Evolutionary conservation across 2,329 filamentous ascomycete species (phyloP).

Genomic region (Xylariaceae sp.): DNA sequence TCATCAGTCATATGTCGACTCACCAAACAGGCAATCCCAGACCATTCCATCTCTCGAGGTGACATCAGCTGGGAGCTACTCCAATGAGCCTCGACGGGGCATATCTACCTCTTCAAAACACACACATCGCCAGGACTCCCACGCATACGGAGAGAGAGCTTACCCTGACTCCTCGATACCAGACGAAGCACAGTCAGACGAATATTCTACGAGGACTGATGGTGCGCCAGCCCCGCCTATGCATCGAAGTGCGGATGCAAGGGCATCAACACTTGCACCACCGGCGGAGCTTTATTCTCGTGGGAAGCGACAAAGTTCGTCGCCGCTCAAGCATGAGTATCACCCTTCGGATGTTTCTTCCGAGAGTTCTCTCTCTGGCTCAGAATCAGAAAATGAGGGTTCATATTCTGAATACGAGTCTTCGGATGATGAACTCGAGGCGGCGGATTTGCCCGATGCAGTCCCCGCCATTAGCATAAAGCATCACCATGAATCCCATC

Average conservation of each 20-base stretch:
- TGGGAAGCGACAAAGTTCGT: conserved; percentile 71
- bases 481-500: conserved; percentile 29
- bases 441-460: conserved; percentile 54
- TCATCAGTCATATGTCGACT: conserved; percentile 30
- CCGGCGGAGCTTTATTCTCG: conserved; percentile 44
- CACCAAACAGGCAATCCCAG: conserved; percentile 28
- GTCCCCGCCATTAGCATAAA: conserved; percentile 55
- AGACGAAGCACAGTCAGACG: conserved; percentile 33
- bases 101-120: conserved; percentile 17
- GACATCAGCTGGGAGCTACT: conserved; percentile 36
- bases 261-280: conserved; percentile 38
- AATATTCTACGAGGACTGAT: conserved; percentile 36
- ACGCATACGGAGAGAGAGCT: conserved; percentile 35
- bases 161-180: conserved; percentile 36
- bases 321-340: conserved; percentile 95
- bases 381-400: conserved; percentile 44
- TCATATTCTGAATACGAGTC: conserved; percentile 38
- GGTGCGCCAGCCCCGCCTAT: conserved; percentile 52
- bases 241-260: conserved; percentile 43
- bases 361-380: conserved; percentile 30
- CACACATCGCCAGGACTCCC: conserved; percentile 9
- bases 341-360: conserved; percentile 70
- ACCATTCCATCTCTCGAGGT: conserved; percentile 32
- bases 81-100: conserved; percentile 21
- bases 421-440: conserved; percentile 55